These are phyloP conservation scores for Apiotrichum sp. DNA, from an alignment of 1,284 basidiomycete species.

Conservation along the genomic window DNA sequence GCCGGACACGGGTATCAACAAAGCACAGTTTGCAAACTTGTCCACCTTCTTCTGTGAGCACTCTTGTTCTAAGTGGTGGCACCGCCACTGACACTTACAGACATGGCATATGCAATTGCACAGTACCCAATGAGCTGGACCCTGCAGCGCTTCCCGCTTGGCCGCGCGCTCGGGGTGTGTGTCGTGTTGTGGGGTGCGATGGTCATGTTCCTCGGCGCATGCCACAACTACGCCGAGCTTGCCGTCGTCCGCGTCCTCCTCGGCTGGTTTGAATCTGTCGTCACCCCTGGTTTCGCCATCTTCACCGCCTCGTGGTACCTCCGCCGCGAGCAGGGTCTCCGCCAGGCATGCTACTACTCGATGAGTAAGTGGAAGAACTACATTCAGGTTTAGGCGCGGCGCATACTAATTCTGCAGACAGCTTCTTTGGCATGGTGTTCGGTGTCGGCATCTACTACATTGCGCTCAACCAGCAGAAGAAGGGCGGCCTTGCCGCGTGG, in stretches of 20 bases:
- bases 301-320: conserved; percentile 17
- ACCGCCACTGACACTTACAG: not conserved
- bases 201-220: conserved; percentile 5
- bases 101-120: conserved; percentile 17
- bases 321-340: conserved; percentile 13
- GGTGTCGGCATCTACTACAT: conserved; percentile 16
- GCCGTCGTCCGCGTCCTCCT: conserved; percentile 14
- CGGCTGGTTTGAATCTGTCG: conserved; percentile 16
- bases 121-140: conserved; percentile 16
- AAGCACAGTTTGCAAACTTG: conserved; percentile 13
- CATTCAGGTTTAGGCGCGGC: no score
- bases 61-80: no score
- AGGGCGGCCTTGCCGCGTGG: conserved; percentile 19
- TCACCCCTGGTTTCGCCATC: conserved; percentile 26
- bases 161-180: conserved; percentile 5
- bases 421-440: not conserved
- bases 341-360: conserved; percentile 20
- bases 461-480: conserved; percentile 11
- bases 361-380: conserved; percentile 8
- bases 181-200: conserved; percentile 13
- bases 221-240: conserved; percentile 12
- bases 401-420: not conserved
- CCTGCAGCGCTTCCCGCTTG: conserved; percentile 21
- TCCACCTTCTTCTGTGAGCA: conserved; percentile 18
- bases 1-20: not conserved